Evolutionary conservation across 2,329 filamentous ascomycete species (phyloP).

Genomic region (Colletotrichum echinochloae): DNA sequence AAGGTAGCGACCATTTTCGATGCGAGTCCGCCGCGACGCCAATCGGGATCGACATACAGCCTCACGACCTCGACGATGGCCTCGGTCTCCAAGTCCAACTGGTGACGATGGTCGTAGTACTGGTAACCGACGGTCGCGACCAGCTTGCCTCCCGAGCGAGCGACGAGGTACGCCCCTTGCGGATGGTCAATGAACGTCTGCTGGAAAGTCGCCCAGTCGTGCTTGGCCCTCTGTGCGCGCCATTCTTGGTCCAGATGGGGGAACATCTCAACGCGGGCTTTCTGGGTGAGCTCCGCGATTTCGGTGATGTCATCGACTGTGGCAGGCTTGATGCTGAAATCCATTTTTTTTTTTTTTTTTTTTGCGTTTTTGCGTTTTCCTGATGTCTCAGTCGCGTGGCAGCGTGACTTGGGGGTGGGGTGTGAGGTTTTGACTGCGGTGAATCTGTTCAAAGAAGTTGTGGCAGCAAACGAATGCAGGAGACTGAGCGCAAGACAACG

Average conservation of each 20-base stretch:
- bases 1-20: constrained; percentile 43
- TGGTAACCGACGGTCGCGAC: constrained; percentile 46
- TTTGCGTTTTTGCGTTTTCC: not conserved
- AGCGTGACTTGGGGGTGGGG: not conserved
- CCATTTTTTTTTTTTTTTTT: not conserved
- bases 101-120: constrained; percentile 44
- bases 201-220: constrained; percentile 43
- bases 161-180: constrained; percentile 43
- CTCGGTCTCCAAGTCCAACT: constrained; percentile 40
- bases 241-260: constrained; percentile 44
- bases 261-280: constrained; percentile 47
- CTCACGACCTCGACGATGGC: constrained; percentile 46
- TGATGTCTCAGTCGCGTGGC: not conserved
- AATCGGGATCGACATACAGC: constrained; percentile 45
- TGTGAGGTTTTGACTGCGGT: not conserved
- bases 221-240: constrained; percentile 35
- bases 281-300: constrained; percentile 44
- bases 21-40: constrained; percentile 46
- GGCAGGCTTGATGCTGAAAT: constrained; percentile 39
- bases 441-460: not conserved
- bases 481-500: not conserved
- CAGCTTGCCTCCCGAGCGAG: constrained; percentile 35
- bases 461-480: too few species aligned
- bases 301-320: constrained; percentile 42
- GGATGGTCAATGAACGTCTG: constrained; percentile 43